phyloP scores from a whole-genome alignment of 371 early-diverging fungal species.

The Mucor mucedo region DNA sequence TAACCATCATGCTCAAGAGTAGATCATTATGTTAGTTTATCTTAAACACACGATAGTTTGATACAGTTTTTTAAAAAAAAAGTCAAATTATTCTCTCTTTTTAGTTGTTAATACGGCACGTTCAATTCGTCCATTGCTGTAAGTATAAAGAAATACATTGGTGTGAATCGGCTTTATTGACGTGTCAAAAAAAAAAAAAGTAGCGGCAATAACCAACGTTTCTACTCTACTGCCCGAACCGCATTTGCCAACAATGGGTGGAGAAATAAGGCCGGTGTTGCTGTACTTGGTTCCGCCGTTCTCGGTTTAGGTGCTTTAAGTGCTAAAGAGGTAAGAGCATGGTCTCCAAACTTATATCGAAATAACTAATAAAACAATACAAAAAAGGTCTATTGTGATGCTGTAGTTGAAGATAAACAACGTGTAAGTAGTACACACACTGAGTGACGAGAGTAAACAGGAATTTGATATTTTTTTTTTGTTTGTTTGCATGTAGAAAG shows the following conservation, averaged over 20 bases:
- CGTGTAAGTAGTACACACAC: slow-evolving; percentile 28
- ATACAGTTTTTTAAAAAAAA: background rate
- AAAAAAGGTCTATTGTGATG: slow-evolving; percentile 38
- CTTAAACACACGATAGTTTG: background rate
- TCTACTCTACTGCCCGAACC: slow-evolving; percentile 18
- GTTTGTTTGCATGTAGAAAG: slow-evolving; percentile 22
- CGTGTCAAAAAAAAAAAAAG: background rate
- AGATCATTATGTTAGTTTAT: slow-evolving; percentile 12
- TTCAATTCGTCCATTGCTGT: slow-evolving; percentile 15
- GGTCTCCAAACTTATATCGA: too few relatives aligned
- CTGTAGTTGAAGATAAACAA: slow-evolving; percentile 35
- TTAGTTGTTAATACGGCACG: slow-evolving; percentile 13
- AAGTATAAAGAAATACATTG: slow-evolving; percentile 1
- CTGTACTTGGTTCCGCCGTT: slow-evolving; percentile 16
- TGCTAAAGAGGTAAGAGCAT: slow-evolving; percentile 20
- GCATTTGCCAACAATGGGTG: slow-evolving; percentile 14
- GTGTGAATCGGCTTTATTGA: background rate
- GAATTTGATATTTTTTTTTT: background rate
- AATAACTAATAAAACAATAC: background rate
- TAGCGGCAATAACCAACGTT: slow-evolving; percentile 10
- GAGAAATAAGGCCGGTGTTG: slow-evolving; percentile 26
- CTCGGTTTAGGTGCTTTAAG: slow-evolving; percentile 17
- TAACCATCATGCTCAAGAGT: slow-evolving; percentile 10
- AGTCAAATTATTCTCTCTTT: background rate
- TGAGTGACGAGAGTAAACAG: background rate